Evolutionary conservation across 768 basidiomycete genomes (phyloP).

Genomic region (Amanita muscaria): DNA sequence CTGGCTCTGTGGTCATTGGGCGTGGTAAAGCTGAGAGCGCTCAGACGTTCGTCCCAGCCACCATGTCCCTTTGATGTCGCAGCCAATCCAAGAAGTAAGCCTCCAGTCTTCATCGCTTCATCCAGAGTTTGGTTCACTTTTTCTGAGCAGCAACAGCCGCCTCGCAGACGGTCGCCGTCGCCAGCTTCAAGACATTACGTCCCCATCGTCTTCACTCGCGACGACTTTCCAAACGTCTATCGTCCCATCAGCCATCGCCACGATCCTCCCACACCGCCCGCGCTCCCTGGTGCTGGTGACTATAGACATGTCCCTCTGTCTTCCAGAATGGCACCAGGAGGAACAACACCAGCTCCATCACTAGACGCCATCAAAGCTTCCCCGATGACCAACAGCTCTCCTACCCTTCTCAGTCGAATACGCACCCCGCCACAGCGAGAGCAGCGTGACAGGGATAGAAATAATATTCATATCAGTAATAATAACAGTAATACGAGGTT

Average conservation of each 20-base stretch:
- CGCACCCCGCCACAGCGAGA: neutral
- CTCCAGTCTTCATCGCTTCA: no score
- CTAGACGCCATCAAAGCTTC: neutral
- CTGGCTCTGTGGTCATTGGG: slow-evolving; percentile 20
- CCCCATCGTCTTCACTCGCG: slow-evolving; percentile 9
- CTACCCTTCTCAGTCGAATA: neutral
- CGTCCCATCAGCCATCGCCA: slow-evolving; percentile 29
- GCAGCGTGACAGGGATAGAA: no score
- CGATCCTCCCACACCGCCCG: slow-evolving; percentile 29
- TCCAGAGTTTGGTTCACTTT: no score
- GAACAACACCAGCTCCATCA: slow-evolving; percentile 15
- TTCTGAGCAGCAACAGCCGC: no score
- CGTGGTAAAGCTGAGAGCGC: slow-evolving; percentile 4
- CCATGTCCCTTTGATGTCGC: neutral
- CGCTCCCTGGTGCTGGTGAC: no score
- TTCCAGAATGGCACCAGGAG: slow-evolving; percentile 23
- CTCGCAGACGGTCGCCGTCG: slow-evolving; percentile 41
- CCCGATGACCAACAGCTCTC: neutral
- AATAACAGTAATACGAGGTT: no score
- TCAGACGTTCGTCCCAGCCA: neutral
- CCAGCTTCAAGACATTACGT: slow-evolving; percentile 35
- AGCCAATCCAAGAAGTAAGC: no score
- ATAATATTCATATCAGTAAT: no score
- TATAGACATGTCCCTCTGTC: no score
- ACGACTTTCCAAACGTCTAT: slow-evolving; percentile 32